These are phyloP conservation scores for Hymenotorrendiella dingleyae DNA, from an alignment of 2,329 filamentous ascomycete genomes.

Conservation along the genomic window DNA sequence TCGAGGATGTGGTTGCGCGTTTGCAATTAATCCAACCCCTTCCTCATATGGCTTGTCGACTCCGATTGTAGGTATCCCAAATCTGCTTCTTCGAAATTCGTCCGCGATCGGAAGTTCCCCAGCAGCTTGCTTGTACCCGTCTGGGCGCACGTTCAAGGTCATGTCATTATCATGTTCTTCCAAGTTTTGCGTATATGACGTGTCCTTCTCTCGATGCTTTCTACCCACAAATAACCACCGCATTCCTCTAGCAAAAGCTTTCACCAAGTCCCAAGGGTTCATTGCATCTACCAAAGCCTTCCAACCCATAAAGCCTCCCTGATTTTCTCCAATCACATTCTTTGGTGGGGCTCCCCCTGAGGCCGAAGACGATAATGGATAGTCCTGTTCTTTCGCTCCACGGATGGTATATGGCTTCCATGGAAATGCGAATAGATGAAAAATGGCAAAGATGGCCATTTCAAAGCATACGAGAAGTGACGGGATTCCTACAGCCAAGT, in stretches of 20 bases:
- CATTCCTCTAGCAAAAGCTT: constrained; percentile 56
- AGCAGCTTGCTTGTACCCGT: constrained; percentile 17
- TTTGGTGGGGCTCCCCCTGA: constrained; percentile 31
- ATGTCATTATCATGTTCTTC: constrained; percentile 19
- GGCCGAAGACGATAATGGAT: constrained; percentile 28
- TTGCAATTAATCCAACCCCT: constrained; percentile 24
- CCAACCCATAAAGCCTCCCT: constrained; percentile 59
- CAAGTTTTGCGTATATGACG: constrained; percentile 36
- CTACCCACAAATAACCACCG: constrained; percentile 76
- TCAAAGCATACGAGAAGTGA: constrained; percentile 73
- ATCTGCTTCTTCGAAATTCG: constrained; percentile 27
- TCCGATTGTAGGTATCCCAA: constrained; percentile 18
- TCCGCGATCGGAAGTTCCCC: constrained; percentile 27
- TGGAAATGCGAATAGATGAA: constrained; percentile 80
- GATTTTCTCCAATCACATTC: constrained; percentile 44
- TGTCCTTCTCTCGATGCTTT: constrained; percentile 50
- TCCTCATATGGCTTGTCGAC: constrained; percentile 18
- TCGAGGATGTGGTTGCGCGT: constrained; percentile 28
- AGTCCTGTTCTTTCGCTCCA: constrained; percentile 25
- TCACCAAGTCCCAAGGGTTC: constrained; percentile 78
- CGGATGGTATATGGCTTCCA: constrained; percentile 60
- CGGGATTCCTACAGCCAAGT: constrained; percentile 77
- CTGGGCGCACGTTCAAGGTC: constrained; percentile 13
- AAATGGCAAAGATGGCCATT: constrained; percentile 72
- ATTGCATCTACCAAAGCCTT: constrained; percentile 65